Evolutionary conservation across 345 rosid genomes (phyloP), one percentile per base, ranked within the genome.

Genomic region (Citrus sp.): DNA sequence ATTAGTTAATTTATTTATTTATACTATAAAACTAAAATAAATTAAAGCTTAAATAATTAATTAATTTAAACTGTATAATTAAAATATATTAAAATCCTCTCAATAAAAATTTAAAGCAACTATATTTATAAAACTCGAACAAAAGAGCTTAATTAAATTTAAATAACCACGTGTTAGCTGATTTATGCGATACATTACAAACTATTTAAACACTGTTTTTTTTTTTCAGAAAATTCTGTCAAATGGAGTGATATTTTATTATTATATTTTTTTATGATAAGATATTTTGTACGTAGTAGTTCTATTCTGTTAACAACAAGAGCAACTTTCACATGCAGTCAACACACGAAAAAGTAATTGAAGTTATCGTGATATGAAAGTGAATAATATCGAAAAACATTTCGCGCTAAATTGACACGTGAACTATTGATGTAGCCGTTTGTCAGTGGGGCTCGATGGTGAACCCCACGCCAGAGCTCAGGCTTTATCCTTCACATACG

Each of bases 341-440:
- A 34, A 65, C 68, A 65, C n/a, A 18, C 12, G 12, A 55, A 4
- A 24, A 18, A 6, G 40, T 74, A 9, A 74, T 42, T 74, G 35
- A 4, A 65, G 6, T 65, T 65, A 6, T 76, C 79, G 64, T 21
- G 79, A 76, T 7, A 76, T 37, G 69, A 22, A 7, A 67, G 38
- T 7, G 7, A 2, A 30, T 10, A 2, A 5, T n/a, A 34, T 13
- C 79, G 55, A 13, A 46, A 3, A 12, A 66, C 66, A 76, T 49
- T 19, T 51, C 21, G 59, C 62, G 72, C 68, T 67, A 80, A 84
- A 64, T 80, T 21, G 61, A 66, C 79, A 72, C 74, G 87, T 73
- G 76, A 76, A 82, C 66, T 54, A 13, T 14, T 51, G 79, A 80
- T 28, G 34, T 80, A 80, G 75, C 80, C 85, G 77, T 56, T 78